These are phyloP conservation scores for Pyrus pyrifolia DNA, from an alignment of 306 rosid species.

Conservation along the genomic window DNA sequence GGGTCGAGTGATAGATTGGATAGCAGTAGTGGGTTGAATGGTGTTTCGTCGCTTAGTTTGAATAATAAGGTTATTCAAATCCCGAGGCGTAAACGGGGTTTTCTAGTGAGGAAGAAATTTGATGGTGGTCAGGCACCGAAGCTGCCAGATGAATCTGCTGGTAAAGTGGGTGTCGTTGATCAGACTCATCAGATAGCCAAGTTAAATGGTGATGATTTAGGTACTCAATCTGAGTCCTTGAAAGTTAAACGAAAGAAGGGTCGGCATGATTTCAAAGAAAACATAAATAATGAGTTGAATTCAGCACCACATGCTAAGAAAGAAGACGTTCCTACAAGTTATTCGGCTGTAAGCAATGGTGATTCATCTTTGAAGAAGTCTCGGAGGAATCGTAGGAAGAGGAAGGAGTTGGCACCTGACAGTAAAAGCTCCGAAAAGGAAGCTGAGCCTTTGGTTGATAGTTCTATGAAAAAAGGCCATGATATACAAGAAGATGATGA, in stretches of 20 bases:
- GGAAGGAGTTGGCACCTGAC: constrained; percentile 33
- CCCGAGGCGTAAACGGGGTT: constrained; percentile 81
- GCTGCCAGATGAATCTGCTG: constrained; percentile 29
- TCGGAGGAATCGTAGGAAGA: constrained; percentile 42
- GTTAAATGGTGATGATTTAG: constrained; percentile 37
- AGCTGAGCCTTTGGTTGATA: constrained; percentile 37
- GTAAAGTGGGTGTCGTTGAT: constrained; percentile 34
- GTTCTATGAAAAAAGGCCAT: constrained; percentile 36
- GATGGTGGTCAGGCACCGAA: constrained; percentile 29
- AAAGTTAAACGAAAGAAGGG: constrained; percentile 6
- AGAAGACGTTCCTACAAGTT: constrained; percentile 18
- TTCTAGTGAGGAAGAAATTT: constrained; percentile 62
- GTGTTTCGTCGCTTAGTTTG: constrained; percentile 40
- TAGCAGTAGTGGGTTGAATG: constrained; percentile 33
- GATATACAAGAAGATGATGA: constrained; percentile 61
- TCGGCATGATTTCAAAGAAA: constrained; percentile 20
- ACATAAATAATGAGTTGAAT: constrained; percentile 11
- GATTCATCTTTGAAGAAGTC: constrained; percentile 38
- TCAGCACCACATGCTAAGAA: constrained; percentile 11
- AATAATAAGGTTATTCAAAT: constrained; percentile 42
- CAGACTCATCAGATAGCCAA: constrained; percentile 40
- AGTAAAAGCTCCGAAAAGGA: constrained; percentile 28
- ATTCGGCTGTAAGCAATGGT: constrained; percentile 45
- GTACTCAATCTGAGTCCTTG: constrained; percentile 10
- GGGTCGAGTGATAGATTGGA: constrained; percentile 36